Evolutionary conservation across 139 green algal genomes (phyloP).

Genomic region (Protoeuglena noctilucae): DNA sequence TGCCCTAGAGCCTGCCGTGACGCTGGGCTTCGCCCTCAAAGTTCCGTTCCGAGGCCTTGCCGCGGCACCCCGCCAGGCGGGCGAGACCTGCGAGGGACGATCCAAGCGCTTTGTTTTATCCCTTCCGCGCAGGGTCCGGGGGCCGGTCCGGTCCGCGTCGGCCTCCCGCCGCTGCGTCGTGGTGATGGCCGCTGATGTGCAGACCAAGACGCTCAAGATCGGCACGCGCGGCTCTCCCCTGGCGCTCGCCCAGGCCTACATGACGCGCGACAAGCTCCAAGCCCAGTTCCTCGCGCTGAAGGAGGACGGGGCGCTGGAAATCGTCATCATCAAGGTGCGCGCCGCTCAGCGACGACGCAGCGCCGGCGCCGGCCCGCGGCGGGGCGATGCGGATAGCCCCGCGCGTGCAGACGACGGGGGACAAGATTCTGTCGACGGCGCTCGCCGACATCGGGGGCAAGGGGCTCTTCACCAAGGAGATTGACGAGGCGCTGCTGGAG

Average conservation of each 20-base stretch:
- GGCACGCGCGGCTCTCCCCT: slow-evolving; percentile 76
- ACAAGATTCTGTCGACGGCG: slow-evolving; percentile 94
- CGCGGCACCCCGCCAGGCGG: too few relatives aligned
- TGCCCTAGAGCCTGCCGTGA: too few relatives aligned
- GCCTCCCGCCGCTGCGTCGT: too few relatives aligned
- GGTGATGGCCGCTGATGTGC: slow-evolving; percentile 2
- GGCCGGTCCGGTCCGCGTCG: too few relatives aligned
- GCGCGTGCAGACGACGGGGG: slow-evolving; percentile 91
- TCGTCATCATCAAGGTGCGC: slow-evolving; percentile 99
- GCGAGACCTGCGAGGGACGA: too few relatives aligned
- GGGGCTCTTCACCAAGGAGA: slow-evolving; percentile 98
- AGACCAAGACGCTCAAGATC: slow-evolving; percentile 14
- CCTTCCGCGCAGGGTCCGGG: too few relatives aligned
- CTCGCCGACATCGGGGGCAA: slow-evolving; percentile 98
- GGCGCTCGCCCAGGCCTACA: slow-evolving; percentile 92
- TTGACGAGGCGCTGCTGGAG: slow-evolving; percentile 91
- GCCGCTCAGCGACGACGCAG: too few relatives aligned
- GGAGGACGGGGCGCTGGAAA: slow-evolving; percentile 91
- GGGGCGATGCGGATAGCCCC: too few relatives aligned
- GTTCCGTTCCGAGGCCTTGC: too few relatives aligned
- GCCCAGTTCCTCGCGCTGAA: slow-evolving; percentile 61
- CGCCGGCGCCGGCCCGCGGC: too few relatives aligned
- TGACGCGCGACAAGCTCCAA: slow-evolving; percentile 57
- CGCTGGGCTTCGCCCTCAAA: too few relatives aligned
- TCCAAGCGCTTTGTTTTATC: too few relatives aligned